Evolutionary conservation across 225 moss, liverwort and hornwort species (phyloP), one percentile per base, ranked within the genome.

Genomic region (Polytrichum commune): DNA sequence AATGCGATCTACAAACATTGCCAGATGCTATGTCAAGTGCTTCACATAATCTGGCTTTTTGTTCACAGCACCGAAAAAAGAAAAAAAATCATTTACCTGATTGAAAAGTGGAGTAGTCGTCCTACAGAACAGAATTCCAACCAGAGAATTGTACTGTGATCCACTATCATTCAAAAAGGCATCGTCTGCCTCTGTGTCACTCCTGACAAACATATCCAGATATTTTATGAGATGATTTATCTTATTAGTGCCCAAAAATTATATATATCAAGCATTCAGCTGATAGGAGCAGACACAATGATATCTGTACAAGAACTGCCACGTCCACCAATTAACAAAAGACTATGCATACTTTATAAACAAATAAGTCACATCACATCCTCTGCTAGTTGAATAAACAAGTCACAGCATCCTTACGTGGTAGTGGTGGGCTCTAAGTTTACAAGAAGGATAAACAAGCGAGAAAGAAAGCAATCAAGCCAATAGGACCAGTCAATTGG

Each of bases 401-500:
- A 46, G 46, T 46, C 46, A 16, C 13, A 46, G 46, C 46, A 16
- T 46, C 46, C 86, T 92, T 81, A 92, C 92, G 91, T 77, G 32
- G 69, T 68, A 29, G 77, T 81, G 55, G 77, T 83, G 26, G 93
- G 93, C 68, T 93, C 93, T 84, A 93, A 81, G 76, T 93, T 91
- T n/a, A 91, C 77, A 64, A 93, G 93, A 53, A 93, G 89, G 33
- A 80, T 71, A 73, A 93, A 93, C 13, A 93, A 76, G 46, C 91
- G 93, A 72, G 85, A 81, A 30, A 93, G 79, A 71, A 93, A 93
- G 63, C 79, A 82, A 53, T 88, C 86, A 53, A 93, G 79, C 93
- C 93, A 93, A 70, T 82, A 73, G 25, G 86, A 80, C 93, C 93
- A 93, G 67, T 93, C 83, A 71, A 93, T 84, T 19, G 81, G 87